These are phyloP conservation scores for Nowakowskiella sp. DNA, from an alignment of 192 early-diverging fungal genomes.

Conservation along the genomic window DNA sequence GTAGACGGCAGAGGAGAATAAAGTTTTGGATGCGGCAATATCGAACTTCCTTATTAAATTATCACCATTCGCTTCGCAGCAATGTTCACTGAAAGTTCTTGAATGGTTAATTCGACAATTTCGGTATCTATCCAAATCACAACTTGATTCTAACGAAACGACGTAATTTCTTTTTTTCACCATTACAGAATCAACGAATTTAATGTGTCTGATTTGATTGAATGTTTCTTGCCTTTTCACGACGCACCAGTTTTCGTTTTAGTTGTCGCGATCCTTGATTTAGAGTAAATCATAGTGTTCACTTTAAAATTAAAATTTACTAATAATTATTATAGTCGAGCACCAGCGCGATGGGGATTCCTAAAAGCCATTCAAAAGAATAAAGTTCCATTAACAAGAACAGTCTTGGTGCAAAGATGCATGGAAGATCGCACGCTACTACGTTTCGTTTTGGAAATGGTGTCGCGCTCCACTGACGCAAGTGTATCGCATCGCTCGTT, in stretches of 20 bases:
- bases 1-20: slow-evolving; percentile 73
- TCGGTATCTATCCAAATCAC: slow-evolving; percentile 19
- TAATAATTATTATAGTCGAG: not conserved
- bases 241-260: slow-evolving; percentile 82
- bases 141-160: too few species aligned
- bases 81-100: slow-evolving; percentile 75
- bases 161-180: too few species aligned
- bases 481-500: slow-evolving; percentile 41
- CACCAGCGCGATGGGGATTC: slow-evolving; percentile 47
- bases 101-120: slow-evolving; percentile 90
- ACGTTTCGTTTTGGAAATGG: slow-evolving; percentile 68
- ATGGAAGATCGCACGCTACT: slow-evolving; percentile 60
- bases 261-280: slow-evolving; percentile 66
- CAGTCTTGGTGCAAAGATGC: slow-evolving; percentile 60
- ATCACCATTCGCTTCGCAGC: slow-evolving; percentile 77
- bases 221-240: slow-evolving; percentile 84
- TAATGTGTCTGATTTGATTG: slow-evolving; percentile 72
- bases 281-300: slow-evolving; percentile 39
- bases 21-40: slow-evolving; percentile 68
- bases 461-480: slow-evolving; percentile 19
- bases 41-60: slow-evolving; percentile 62
- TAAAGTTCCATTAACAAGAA: slow-evolving; percentile 56
- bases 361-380: slow-evolving; percentile 46
- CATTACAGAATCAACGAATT: slow-evolving; percentile 69
- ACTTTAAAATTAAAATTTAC: not conserved